These are phyloP conservation scores for Plasmodium knowlesi DNA, from an alignment of 169 alveolate species.

Conservation along the genomic window DNA sequence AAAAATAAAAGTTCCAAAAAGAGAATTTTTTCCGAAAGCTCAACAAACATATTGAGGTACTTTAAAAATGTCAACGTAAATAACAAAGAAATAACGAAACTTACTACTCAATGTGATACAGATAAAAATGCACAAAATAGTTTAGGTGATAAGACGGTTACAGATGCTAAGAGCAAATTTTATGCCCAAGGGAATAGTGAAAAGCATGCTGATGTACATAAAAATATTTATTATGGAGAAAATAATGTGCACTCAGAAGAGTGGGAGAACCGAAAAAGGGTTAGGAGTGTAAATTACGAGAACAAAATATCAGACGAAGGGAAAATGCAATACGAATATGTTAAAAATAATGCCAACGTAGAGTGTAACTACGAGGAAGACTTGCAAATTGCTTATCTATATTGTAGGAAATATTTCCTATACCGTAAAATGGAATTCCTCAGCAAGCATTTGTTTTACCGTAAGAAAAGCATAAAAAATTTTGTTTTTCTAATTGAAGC, in stretches of 20 bases:
- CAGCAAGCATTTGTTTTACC: constrained; percentile 43
- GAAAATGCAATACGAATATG: constrained; percentile 2
- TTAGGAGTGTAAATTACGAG: constrained; percentile 23
- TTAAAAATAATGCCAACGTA: not conserved
- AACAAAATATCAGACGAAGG: not conserved
- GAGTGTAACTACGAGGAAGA: constrained; percentile 13
- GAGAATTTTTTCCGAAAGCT: constrained; percentile 50
- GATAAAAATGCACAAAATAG: not conserved
- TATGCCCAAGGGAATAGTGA: not conserved
- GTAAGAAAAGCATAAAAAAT: constrained; percentile 14
- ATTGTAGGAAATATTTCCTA: constrained; percentile 45
- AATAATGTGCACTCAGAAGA: not conserved
- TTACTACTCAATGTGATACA: not conserved
- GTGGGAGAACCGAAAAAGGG: not conserved
- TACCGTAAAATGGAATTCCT: constrained; percentile 60
- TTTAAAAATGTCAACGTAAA: constrained; percentile 7
- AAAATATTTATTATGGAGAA: not conserved
- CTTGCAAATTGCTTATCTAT: constrained; percentile 21
- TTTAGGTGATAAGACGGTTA: not conserved
- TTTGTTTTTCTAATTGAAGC: constrained; percentile 55
- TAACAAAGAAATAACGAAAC: not conserved
- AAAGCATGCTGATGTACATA: not conserved
- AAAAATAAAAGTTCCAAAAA: constrained; percentile 17
- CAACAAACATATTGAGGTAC: constrained; percentile 28
- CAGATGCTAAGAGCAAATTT: not conserved